Evolutionary conservation across 805 yeast species (phyloP).

Genomic region (Candida anglica): DNA sequence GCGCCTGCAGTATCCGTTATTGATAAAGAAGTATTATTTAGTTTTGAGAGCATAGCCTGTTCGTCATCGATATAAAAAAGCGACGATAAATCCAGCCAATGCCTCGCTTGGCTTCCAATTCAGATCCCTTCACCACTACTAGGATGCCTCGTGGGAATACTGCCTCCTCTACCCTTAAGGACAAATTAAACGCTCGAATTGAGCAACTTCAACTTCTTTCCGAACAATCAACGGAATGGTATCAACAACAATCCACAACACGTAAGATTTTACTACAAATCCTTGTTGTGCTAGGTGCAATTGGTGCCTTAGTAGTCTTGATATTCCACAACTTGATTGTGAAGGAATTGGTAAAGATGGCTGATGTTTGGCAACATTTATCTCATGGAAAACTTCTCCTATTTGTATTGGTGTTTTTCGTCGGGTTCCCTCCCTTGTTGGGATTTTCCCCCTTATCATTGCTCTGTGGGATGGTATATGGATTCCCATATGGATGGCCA

Average conservation of each 20-base stretch:
- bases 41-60: too few relatives aligned
- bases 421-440: slow-evolving; percentile 86
- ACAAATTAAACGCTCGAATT: too few relatives aligned
- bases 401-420: slow-evolving; percentile 51
- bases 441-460: slow-evolving; percentile 74
- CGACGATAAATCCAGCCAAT: neutral
- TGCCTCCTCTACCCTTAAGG: too few relatives aligned
- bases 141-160: too few relatives aligned
- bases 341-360: slow-evolving; percentile 31
- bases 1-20: too few relatives aligned
- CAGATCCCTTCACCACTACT: slow-evolving; percentile 2
- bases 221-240: slow-evolving; percentile 13
- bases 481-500: slow-evolving; percentile 77
- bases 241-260: slow-evolving; percentile 10
- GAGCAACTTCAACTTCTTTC: too few relatives aligned
- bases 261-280: slow-evolving; percentile 11
- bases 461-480: slow-evolving; percentile 77
- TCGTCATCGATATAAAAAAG: too few relatives aligned
- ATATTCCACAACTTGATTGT: slow-evolving; percentile 36
- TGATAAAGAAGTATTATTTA: too few relatives aligned
- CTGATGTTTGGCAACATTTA: slow-evolving; percentile 43
- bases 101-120: slow-evolving; percentile 1
- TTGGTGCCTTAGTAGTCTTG: slow-evolving; percentile 14
- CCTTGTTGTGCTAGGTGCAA: slow-evolving; percentile 14
- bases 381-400: slow-evolving; percentile 43